These are phyloP conservation scores for Marasmius tenuissimus DNA, from an alignment of 1,284 basidiomycete species.

Conservation along the genomic window DNA sequence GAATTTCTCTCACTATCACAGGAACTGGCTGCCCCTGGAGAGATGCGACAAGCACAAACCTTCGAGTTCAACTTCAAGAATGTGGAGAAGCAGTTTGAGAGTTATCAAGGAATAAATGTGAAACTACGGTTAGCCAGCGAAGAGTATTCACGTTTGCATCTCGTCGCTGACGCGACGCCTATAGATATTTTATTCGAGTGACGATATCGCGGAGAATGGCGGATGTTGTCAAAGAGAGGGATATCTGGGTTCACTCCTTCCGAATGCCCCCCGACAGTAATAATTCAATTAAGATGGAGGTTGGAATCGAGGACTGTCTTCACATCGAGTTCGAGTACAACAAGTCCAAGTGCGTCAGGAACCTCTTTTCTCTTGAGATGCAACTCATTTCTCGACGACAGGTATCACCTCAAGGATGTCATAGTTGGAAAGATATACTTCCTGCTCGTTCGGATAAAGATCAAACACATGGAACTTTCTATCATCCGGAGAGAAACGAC, in stretches of 20 bases:
- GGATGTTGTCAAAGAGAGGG: conserved; percentile 90
- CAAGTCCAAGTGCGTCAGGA: conserved; percentile 84
- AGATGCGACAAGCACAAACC: conserved; percentile 92
- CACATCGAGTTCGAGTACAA: conserved; percentile 99
- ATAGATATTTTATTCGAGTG: conserved; percentile 92
- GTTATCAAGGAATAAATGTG: conserved; percentile 97
- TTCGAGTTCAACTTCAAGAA: conserved; percentile 98
- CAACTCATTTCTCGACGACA: conserved; percentile 27
- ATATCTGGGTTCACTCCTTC: conserved; percentile 98
- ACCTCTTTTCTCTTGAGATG: not conserved
- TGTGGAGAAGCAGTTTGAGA: conserved; percentile 98
- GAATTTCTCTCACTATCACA: conserved; percentile 96
- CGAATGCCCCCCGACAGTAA: conserved; percentile 98
- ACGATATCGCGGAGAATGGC: conserved; percentile 89
- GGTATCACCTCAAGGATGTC: conserved; percentile 98
- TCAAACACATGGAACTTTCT: conserved; percentile 99
- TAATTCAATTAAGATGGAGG: conserved; percentile 99
- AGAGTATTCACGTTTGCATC: not conserved
- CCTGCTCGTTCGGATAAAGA: conserved; percentile 97
- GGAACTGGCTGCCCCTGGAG: conserved; percentile 91
- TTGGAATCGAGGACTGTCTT: conserved; percentile 97
- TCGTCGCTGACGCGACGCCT: not conserved
- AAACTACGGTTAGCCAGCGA: conserved; percentile 75
- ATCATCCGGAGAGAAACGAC: conserved; percentile 98
- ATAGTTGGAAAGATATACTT: conserved; percentile 99